Base-by-base conservation (phyloP, 2,329 filamentous ascomycete genomes). In the Sclerotinia minor region DNA sequence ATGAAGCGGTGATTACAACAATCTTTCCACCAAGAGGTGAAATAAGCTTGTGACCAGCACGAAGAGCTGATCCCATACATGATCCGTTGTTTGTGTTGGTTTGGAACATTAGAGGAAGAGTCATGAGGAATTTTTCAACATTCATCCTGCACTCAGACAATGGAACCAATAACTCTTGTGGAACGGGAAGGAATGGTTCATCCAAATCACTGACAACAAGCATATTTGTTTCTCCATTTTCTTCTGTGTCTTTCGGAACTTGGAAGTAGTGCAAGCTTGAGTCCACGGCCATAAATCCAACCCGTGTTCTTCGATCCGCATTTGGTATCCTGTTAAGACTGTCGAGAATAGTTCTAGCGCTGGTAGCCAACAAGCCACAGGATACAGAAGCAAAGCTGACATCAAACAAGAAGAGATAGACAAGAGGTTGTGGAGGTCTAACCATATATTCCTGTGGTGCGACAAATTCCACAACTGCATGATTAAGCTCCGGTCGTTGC, bases 401-500 rank as follows among this genome's bases (percentile, higher is more conserved):
- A 75, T 97, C 94, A 76, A 98, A 92, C 50, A 97, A 83, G 85
- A 98, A 98, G 19, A 97, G 85, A 78, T 98, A 98, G 50, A 97
- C 94, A 50, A 98, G 84, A 50, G 95, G 95, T 80, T 97, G 94
- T 55, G 95, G 95, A 67, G 95, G 94, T 70, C 95, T 91, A 47
- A 99, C 95, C 95, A 99, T 99, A 81, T 99, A 99, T 80, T 99
- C 95, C 79, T 99, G 95, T 2, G 95, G 95, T 17, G 95, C 95
- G 73, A 99, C 92, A 77, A 97, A 99, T 77, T 99, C 95, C 69
- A 97, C 94, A 47, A 98, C 93, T n/a, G 93, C 87, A 77, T 97
- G 90, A 81, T 99, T 99, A 70, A 99, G 84, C 78, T 99, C 95
- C 50, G 92, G 86, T 74, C 95, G 86, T 78, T 96, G 89, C 91